Conservation (phyloP, 2,329 filamentous ascomycete species). For the Hymenoscyphus salicellus region DNA sequence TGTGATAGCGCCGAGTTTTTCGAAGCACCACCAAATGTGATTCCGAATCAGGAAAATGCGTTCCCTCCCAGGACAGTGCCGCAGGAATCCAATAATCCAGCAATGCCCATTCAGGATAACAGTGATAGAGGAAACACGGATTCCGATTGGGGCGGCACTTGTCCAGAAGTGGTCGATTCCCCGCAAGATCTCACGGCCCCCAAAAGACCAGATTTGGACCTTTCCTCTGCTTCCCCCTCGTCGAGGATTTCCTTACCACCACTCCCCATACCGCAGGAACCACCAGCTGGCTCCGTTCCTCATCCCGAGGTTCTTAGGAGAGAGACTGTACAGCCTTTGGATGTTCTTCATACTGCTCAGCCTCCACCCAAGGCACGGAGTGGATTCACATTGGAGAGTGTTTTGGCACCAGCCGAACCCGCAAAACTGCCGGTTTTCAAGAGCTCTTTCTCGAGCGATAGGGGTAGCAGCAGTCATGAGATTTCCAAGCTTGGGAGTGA, state of each 20-base stretch:
- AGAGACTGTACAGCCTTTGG: slow-evolving; percentile 29
- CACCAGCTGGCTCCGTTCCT: slow-evolving; percentile 7
- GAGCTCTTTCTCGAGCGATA: slow-evolving; percentile 6
- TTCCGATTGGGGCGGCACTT: slow-evolving; percentile 13
- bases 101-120: slow-evolving; percentile 4
- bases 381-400: slow-evolving; percentile 22
- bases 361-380: slow-evolving; percentile 10
- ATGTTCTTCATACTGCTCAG: slow-evolving; percentile 19
- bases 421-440: slow-evolving; percentile 14
- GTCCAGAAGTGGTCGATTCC: slow-evolving; percentile 24
- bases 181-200: slow-evolving; percentile 20
- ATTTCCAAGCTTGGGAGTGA: slow-evolving; percentile 12
- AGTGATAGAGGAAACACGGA: slow-evolving; percentile 5
- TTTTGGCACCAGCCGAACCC: slow-evolving; percentile 24
- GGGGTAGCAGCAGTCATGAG: slow-evolving; percentile 13
- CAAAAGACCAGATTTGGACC: slow-evolving; percentile 17
- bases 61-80: slow-evolving; percentile 4
- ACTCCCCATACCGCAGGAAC: slow-evolving; percentile 11
- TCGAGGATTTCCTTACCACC: neutral
- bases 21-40: slow-evolving; percentile 17
- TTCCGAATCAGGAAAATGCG: slow-evolving; percentile 15
- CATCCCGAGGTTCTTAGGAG: slow-evolving; percentile 15
- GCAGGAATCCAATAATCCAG: slow-evolving; percentile 10
- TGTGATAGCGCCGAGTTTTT: slow-evolving; percentile 24
- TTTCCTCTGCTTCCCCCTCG: neutral